These are phyloP conservation scores for Saprolegnia parasitica DNA, from an alignment of 352 stramenopile genomes.

Conservation along the genomic window DNA sequence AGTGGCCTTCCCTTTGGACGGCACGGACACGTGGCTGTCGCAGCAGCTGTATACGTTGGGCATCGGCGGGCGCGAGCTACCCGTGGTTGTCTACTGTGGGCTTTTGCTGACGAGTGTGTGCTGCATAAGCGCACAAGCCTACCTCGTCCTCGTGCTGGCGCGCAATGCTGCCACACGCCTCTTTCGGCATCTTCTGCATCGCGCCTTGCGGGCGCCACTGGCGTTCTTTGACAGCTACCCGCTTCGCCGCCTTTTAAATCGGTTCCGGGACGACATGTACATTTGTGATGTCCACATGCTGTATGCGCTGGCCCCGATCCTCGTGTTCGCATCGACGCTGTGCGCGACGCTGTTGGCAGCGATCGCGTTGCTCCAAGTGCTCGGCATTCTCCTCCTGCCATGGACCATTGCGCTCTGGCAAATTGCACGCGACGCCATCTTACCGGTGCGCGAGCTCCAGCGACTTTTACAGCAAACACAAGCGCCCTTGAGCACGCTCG, in stretches of 20 bases:
- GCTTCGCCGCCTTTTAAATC: neutral
- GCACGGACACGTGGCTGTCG: too few species aligned
- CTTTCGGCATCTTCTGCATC: neutral
- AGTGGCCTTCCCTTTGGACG: neutral
- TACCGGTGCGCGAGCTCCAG: constrained; percentile 15
- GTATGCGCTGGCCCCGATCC: neutral
- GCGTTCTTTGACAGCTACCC: neutral
- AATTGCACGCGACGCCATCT: neutral
- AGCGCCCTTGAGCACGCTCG: constrained; percentile 6
- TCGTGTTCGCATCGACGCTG: neutral
- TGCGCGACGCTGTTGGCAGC: neutral
- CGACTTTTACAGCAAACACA: neutral
- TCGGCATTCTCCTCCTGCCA: neutral
- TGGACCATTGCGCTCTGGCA: neutral
- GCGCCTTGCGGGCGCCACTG: neutral
- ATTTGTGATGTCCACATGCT: constrained; percentile 3
- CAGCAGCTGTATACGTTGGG: too few species aligned
- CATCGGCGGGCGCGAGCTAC: neutral
- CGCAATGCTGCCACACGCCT: neutral
- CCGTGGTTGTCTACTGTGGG: neutral
- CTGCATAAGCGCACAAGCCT: neutral
- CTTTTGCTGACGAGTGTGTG: neutral
- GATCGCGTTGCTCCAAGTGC: neutral
- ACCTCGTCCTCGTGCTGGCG: neutral
- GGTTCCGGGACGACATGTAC: constrained; percentile 2